phyloP scores from a whole-genome alignment of 805 yeast species.

The Kodamaea laetipori region DNA sequence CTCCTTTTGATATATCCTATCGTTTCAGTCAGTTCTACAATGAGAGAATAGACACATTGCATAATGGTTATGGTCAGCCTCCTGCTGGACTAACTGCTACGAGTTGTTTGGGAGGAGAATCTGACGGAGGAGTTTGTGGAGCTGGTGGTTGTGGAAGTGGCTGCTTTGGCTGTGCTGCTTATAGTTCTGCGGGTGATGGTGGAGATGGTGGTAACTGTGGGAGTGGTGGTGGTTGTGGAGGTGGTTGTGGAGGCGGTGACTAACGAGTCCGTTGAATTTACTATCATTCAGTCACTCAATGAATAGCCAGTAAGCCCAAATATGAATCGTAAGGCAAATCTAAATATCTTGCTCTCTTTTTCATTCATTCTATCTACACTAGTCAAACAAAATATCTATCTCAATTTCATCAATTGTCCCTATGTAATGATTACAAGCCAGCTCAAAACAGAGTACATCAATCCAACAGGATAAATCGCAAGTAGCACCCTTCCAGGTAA shows the following conservation, averaged over 20 bases:
- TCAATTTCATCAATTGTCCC: background rate
- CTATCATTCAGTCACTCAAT: background rate
- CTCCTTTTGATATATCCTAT: constrained; percentile 5
- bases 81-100: background rate
- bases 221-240: constrained; percentile 6
- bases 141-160: background rate
- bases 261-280: background rate
- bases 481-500: constrained; percentile 59
- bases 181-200: background rate
- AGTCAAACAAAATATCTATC: no score
- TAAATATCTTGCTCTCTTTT: no score
- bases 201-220: background rate
- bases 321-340: no score
- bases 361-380: no score
- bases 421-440: constrained; percentile 67
- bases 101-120: background rate
- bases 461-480: constrained; percentile 66
- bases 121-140: constrained; percentile 1
- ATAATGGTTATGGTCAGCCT: background rate
- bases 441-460: constrained; percentile 61
- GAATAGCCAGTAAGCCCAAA: no score
- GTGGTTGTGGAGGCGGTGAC: constrained; percentile 5
- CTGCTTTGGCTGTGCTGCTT: background rate
- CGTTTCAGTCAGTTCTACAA: background rate
- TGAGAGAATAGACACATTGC: background rate